Conservation (phyloP, 371 early-diverging fungal species). For the Phascolomyces articulosus region DNA sequence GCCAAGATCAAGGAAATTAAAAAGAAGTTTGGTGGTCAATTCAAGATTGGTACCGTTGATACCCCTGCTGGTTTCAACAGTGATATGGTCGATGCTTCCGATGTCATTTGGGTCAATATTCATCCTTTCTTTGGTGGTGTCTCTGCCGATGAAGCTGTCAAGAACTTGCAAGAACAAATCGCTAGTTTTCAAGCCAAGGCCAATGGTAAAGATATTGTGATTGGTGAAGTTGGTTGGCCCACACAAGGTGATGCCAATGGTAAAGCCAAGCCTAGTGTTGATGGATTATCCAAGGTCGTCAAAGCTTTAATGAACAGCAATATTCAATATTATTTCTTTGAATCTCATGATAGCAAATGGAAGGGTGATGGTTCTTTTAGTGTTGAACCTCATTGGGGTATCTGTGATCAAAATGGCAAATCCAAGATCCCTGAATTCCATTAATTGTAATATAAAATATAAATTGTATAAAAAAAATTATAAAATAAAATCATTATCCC, state of each 20-base stretch:
- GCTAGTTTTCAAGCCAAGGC: conserved; percentile 45
- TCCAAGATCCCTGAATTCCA: conserved; percentile 25
- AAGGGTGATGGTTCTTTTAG: conserved; percentile 45
- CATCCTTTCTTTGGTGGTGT: conserved; percentile 60
- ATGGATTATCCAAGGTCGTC: conserved; percentile 48
- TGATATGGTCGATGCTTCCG: conserved; percentile 40
- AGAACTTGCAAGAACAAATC: conserved; percentile 35
- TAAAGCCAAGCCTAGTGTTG: conserved; percentile 46
- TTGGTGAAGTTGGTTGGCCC: conserved; percentile 75
- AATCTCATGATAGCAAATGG: conserved; percentile 65
- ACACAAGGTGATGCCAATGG: conserved; percentile 54
- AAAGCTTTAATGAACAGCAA: conserved; percentile 29
- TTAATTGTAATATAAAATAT: conserved; percentile 7
- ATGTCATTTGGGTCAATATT: conserved; percentile 55
- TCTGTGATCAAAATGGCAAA: conserved; percentile 25
- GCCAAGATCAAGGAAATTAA: conserved; percentile 50
- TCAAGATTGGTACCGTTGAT: conserved; percentile 61
- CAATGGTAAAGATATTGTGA: conserved; percentile 45
- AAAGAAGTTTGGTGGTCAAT: conserved; percentile 26
- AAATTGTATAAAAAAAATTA: background rate
- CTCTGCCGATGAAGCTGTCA: conserved; percentile 29
- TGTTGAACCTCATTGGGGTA: conserved; percentile 66
- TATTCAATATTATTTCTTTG: conserved; percentile 64
- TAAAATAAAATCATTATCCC: too few relatives aligned
- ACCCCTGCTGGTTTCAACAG: conserved; percentile 29